Base-by-base conservation (phyloP, 352 stramenopile genomes). In the Pythium rhizo-oryzae region DNA sequence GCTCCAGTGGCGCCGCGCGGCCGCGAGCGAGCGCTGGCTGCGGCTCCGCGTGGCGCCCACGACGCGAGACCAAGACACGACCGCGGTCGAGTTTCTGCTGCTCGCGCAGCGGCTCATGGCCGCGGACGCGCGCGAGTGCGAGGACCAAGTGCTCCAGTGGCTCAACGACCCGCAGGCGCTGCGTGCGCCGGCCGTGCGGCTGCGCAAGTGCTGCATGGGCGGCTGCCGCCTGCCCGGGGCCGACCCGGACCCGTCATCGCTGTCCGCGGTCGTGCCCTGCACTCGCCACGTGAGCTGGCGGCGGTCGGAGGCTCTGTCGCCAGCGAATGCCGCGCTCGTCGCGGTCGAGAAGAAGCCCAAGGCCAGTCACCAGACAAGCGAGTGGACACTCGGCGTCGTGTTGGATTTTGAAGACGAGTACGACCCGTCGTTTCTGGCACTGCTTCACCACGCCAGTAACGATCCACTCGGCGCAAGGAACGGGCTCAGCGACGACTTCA, bases 21-120 rank as follows among this genome's bases (percentile, higher is more conserved):
- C 30, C 11, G 24, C 54, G 0, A 46, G 37, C 24, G 54, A 64
- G 49, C 63, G 63, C 16, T 70, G 63, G 63, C 46, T 70, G 15
- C 44, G 55, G 37, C 46, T 70, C 21, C 44, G 55, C 28, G 37
- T 70, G 6, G 11, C 9, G 12, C 13, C 37, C 2, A 41, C 28
- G 30, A 25, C 9, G 44, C 15, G 6, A 33, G 28, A 6, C 28
- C 18, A 6, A 25, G 24, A 60, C 35, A 21, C 49, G 18, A 23
- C 41, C 35, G 37, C 39, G 8, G 46, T 70, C 24, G 63, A 70
- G 55, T 70, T 70, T 37, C 37, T 70, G 43, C 49, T 70, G 25
- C 37, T 70, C 3, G 18, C 39, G 15, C 44, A 70, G 47, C 49
- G 37, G 47, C 25, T 65, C 0, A 15, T 64, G 19, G 43, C 57